Evolutionary conservation across 192 early-diverging fungal species (phyloP), one percentile per base, ranked within the genome.

Genomic region (Dispira simplex): DNA sequence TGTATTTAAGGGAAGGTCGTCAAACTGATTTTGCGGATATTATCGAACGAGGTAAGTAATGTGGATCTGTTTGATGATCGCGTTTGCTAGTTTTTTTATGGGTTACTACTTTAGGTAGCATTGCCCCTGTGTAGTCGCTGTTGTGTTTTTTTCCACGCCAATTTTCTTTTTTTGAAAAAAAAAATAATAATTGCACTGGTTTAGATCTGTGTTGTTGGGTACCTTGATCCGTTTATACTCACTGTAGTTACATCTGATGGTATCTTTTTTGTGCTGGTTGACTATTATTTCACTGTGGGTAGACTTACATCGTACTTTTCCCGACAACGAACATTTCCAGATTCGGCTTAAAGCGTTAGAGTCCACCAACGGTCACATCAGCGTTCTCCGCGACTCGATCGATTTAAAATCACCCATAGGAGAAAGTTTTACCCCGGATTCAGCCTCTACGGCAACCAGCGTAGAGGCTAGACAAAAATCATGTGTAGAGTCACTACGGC

Each of bases 231-330:
- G 32, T 6, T 6, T 39, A 6, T 39, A 39, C 32, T 39, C 6
- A 39, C 32, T 6, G 6, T 39, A 39, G 32, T 39, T 39, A 6
- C 32, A 39, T 39, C 32, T 39, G 32, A 39, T 39, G 32, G 1
- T 39, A 6, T 39, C 6, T 39, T 39, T 39, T 39, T 39, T 6
- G 1, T 39, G 32, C 3, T 39, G 32, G 32, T 39, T 39, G 6
- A 39, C 32, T 39, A 39, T 39, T 4, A 39, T 39, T 4, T 39
- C 32, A 39, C 6, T 6, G 32, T 39, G 32, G 32, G 32, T 39
- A 39, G 32, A 89, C 73, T 68, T 90, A 32, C 81, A 88, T 65
- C 76, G 86, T 14, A 87, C 87, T 0, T 90, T 89, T 62, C 87
- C 87, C 2, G 83, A 90, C 64, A 91, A 91, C 62, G 75, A 76